Evolutionary conservation across 2,329 filamentous ascomycete species (phyloP), one percentile per base, ranked within the genome.

Genomic region (Beauveria sp.): DNA sequence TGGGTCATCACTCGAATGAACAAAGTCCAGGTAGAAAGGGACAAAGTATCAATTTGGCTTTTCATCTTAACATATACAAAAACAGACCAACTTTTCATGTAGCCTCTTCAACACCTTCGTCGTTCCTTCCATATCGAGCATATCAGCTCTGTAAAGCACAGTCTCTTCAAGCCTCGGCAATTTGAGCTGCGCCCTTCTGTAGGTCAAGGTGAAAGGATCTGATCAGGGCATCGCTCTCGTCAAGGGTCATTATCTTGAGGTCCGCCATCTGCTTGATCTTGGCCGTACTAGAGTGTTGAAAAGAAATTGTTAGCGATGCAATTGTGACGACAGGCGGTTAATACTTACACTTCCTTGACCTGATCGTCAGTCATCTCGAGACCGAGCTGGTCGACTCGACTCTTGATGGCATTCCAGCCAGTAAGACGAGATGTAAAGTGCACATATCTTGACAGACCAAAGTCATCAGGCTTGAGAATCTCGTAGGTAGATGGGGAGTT

Each of bases 351-450:
- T 46, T 86, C 80, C 84, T 94, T 93, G 81, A 88, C 85, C 73
- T 94, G 86, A 10, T 82, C 84, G 69, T 93, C 90, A 6, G 87
- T 90, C 88, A 93, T 89, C 60, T 81, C 76, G 56, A 96, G 80
- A 65, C 89, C 88, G 63, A 96, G 84, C 77, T 96, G 92, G 69
- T 89, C 85, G 26, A 88, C 88, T 77, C 92, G 85, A 58, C 85
- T 89, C 84, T 96, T 96, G 81, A 96, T 91, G 58, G 92, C 91
- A 72, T 96, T 96, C 92, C 91, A 96, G 70, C 91, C 91, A 3
- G 91, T 96, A 68, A 96, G 75, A 63, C 91, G 82, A 37, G 55
- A 86, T 90, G 14, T 88, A 87, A 70, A 94, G 92, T 79, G 93
- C 61, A 96, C 89, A 72, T 96, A 96, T 75, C 91, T 83, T 54